Evolutionary conservation across 305 asterid species (phyloP).

Genomic region (Coffea humblotiana): DNA sequence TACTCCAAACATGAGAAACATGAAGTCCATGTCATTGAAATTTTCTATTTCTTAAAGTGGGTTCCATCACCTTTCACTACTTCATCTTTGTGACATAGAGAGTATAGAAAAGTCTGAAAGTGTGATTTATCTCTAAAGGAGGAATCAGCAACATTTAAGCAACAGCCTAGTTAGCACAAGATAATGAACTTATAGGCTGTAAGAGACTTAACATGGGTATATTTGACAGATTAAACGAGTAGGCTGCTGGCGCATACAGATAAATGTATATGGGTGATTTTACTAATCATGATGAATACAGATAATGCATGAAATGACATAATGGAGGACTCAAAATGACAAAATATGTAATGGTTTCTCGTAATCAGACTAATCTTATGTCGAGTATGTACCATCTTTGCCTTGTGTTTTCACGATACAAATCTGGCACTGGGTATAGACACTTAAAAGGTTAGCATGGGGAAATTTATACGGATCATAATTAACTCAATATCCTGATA

Average conservation of each 20-base stretch:
- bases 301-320: not conserved
- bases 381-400: not conserved
- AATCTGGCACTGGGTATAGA: not conserved
- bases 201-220: not conserved
- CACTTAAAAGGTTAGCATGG: not conserved
- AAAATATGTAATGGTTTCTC: not conserved
- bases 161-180: not conserved
- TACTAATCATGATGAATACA: not conserved
- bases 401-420: no score
- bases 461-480: not conserved
- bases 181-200: not conserved
- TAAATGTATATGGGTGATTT: not conserved
- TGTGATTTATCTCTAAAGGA: no score
- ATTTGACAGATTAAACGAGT: not conserved
- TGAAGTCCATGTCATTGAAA: not conserved
- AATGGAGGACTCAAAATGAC: not conserved
- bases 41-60: not conserved
- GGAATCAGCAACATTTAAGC: no score
- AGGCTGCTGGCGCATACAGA: not conserved
- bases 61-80: not conserved
- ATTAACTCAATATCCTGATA: not conserved
- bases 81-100: not conserved
- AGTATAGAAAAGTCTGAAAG: no score
- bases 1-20: not conserved
- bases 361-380: not conserved